phyloP scores from a whole-genome alignment of 2,329 filamentous ascomycete species.

The Trichoderma citrinoviride region DNA sequence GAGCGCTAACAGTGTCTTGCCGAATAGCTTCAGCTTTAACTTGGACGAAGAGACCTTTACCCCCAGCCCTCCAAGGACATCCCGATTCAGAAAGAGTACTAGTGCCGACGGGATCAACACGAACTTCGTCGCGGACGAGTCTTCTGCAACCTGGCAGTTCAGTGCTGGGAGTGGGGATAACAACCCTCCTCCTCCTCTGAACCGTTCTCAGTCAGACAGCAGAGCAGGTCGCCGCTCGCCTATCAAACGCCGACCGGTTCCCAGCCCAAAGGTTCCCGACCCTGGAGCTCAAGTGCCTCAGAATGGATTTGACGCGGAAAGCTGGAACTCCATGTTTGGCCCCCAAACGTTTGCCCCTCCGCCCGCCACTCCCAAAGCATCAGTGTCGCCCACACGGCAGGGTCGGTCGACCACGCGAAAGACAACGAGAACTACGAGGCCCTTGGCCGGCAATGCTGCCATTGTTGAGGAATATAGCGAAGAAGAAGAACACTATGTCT shows the following conservation, averaged over 20 bases:
- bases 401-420: conserved; percentile 54
- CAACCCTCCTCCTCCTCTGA: conserved; percentile 28
- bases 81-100: conserved; percentile 44
- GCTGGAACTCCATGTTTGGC: conserved; percentile 55
- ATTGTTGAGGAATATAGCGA: conserved; percentile 49
- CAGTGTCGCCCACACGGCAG: conserved; percentile 46
- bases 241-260: conserved; percentile 30
- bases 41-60: conserved; percentile 43
- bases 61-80: conserved; percentile 36
- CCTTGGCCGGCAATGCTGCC: conserved; percentile 45
- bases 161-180: conserved; percentile 46
- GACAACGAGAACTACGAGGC: conserved; percentile 54
- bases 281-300: conserved; percentile 25
- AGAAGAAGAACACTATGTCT: conserved; percentile 36
- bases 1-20: conserved; percentile 36
- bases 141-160: conserved; percentile 48
- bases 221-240: conserved; percentile 43
- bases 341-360: conserved; percentile 54
- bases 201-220: conserved; percentile 40
- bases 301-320: conserved; percentile 48
- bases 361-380: conserved; percentile 33
- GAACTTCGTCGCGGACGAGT: conserved; percentile 53
- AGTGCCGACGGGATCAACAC: conserved; percentile 63
- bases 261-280: conserved; percentile 26
- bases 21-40: conserved; percentile 52